Conservation (phyloP, 371 early-diverging fungal species). For the Encephalitozoon romaleae region DNA sequence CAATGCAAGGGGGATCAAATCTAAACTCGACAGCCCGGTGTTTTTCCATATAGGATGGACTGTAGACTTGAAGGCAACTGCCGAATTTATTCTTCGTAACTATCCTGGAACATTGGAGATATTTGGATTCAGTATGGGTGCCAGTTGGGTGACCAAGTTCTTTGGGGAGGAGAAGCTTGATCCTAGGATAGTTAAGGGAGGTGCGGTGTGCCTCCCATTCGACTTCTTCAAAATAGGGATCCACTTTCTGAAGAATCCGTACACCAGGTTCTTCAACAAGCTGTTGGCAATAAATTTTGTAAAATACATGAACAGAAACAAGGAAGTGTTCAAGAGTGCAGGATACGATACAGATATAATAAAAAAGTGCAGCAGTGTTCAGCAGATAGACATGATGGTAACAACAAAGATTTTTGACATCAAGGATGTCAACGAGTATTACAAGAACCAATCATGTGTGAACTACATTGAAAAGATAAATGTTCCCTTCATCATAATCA, state of each 20-base stretch:
- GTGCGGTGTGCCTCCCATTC: constrained; percentile 58
- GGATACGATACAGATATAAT: constrained; percentile 6
- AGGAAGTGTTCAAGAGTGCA: constrained; percentile 28
- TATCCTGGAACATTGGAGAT: constrained; percentile 50
- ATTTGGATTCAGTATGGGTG: constrained; percentile 59
- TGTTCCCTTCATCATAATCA: constrained; percentile 70
- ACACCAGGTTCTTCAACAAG: constrained; percentile 42
- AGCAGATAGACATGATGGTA: constrained; percentile 14
- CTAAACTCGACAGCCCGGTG: constrained; percentile 24
- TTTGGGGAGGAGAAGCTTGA: constrained; percentile 45
- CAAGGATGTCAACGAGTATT: constrained; percentile 42
- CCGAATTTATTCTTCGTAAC: constrained; percentile 50
- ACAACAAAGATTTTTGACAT: constrained; percentile 16
- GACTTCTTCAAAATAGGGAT: constrained; percentile 52
- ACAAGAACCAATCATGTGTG: constrained; percentile 41
- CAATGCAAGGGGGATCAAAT: constrained; percentile 53
- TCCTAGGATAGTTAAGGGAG: constrained; percentile 41
- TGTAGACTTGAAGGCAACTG: constrained; percentile 42
- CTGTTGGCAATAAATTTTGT: constrained; percentile 46
- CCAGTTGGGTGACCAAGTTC: constrained; percentile 54
- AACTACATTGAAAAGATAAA: constrained; percentile 44
- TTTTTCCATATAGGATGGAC: constrained; percentile 61
- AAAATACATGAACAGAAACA: constrained; percentile 43
- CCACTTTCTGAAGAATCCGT: constrained; percentile 35
- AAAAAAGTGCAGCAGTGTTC: constrained; percentile 1